Evolutionary conservation across 805 yeast genomes (phyloP).

Genomic region (Schwanniomyces pseudopolymorphus): DNA sequence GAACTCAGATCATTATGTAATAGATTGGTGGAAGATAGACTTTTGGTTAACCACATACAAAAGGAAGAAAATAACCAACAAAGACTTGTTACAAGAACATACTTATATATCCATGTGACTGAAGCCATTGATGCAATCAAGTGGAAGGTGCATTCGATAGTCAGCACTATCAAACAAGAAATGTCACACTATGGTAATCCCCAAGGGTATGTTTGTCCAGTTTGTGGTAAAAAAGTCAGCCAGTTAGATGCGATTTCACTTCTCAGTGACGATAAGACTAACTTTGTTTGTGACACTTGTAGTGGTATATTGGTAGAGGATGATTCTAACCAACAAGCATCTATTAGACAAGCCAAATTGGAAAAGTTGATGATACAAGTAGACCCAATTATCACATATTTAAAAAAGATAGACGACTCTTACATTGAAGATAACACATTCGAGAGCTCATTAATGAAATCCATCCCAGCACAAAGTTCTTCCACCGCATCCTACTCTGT

Average conservation of each 20-base stretch:
- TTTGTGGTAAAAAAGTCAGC: slow-evolving; percentile 77
- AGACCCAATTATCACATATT: slow-evolving; percentile 79
- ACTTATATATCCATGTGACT: slow-evolving; percentile 83
- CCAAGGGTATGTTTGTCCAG: slow-evolving; percentile 89
- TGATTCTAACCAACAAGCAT: slow-evolving; percentile 80
- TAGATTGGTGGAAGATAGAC: slow-evolving; percentile 77
- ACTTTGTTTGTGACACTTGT: slow-evolving; percentile 84
- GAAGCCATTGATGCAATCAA: slow-evolving; percentile 94
- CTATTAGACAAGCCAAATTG: slow-evolving; percentile 75
- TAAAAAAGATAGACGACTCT: slow-evolving; percentile 54
- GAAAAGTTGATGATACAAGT: slow-evolving; percentile 85
- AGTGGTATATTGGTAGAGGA: slow-evolving; percentile 79
- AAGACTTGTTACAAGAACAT: slow-evolving; percentile 71
- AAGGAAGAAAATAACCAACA: slow-evolving; percentile 53
- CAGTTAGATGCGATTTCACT: slow-evolving; percentile 86
- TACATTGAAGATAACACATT: slow-evolving; percentile 40
- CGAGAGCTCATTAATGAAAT: slow-evolving; percentile 62
- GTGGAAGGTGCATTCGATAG: slow-evolving; percentile 92
- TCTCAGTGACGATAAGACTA: slow-evolving; percentile 74
- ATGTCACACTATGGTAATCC: slow-evolving; percentile 84
- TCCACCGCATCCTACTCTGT: slow-evolving; percentile 70
- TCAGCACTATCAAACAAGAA: slow-evolving; percentile 74
- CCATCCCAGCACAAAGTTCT: slow-evolving; percentile 80
- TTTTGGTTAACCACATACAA: slow-evolving; percentile 69
- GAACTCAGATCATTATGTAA: slow-evolving; percentile 83